Evolutionary conservation across 2,329 filamentous ascomycete species (phyloP).

Genomic region (Xylariaceae sp.): DNA sequence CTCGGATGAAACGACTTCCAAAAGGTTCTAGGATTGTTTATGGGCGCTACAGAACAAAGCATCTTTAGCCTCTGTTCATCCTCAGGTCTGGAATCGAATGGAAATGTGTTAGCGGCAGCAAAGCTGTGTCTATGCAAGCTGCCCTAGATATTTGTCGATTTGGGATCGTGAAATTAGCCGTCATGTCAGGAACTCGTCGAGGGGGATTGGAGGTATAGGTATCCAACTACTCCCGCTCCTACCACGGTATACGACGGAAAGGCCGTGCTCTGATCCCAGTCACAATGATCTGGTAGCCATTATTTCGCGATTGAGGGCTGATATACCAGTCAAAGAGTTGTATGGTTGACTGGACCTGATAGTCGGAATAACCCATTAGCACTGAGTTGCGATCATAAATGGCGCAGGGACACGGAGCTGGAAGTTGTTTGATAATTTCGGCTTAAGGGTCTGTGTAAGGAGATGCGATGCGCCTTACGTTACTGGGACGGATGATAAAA

Average conservation of each 20-base stretch:
- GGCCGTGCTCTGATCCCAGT: neutral
- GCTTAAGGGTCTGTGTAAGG: neutral
- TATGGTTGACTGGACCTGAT: neutral
- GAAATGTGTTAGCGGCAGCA: neutral
- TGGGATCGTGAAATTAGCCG: neutral
- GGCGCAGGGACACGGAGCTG: neutral
- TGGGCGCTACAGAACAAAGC: neutral
- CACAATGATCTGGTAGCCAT: neutral
- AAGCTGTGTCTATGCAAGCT: neutral
- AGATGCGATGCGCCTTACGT: neutral
- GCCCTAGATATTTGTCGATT: neutral
- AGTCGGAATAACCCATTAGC: neutral
- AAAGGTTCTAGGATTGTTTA: neutral
- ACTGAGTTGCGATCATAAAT: neutral
- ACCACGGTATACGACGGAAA: neutral
- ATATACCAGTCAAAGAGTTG: neutral
- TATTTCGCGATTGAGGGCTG: neutral
- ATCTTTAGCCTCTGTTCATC: neutral
- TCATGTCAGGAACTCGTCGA: neutral
- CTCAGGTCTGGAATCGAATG: neutral
- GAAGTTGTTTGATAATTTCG: neutral
- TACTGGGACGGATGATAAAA: neutral
- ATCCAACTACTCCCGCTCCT: neutral
- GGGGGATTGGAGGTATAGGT: neutral
- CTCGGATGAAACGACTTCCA: neutral